A percentile compares a stretch with the other conserved stretches of the same genome.
phyloP scores from a whole-genome alignment of 2,329 filamentous ascomycete genomes.

The Huntiella omanensis region DNA sequence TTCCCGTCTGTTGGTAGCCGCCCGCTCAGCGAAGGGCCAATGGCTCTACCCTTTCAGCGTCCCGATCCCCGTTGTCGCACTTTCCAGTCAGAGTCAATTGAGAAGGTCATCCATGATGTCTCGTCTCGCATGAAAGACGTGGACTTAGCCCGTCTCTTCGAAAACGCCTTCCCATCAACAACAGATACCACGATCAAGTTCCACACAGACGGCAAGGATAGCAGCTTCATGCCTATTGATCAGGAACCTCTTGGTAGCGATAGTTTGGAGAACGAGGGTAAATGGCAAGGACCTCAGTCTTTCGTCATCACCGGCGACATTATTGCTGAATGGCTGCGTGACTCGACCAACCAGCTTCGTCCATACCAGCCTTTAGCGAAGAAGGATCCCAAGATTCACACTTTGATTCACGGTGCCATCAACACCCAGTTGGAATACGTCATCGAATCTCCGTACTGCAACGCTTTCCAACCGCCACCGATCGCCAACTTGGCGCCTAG shows the following conservation, averaged over 20 bases:
- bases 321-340: slow-evolving; percentile 78
- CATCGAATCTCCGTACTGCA: slow-evolving; percentile 89
- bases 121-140: slow-evolving; percentile 63
- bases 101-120: slow-evolving; percentile 70
- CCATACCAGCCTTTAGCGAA: slow-evolving; percentile 76
- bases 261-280: slow-evolving; percentile 30
- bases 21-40: slow-evolving; percentile 62
- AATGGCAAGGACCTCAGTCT: slow-evolving; percentile 71
- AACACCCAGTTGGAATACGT: slow-evolving; percentile 93
- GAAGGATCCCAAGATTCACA: slow-evolving; percentile 59
- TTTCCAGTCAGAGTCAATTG: slow-evolving; percentile 71
- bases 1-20: slow-evolving; percentile 27
- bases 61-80: slow-evolving; percentile 69
- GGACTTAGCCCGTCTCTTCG: slow-evolving; percentile 80
- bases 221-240: slow-evolving; percentile 19
- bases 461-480: slow-evolving; percentile 88
- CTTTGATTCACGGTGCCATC: slow-evolving; percentile 76
- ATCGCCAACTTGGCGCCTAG: slow-evolving; percentile 55
- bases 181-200: slow-evolving; percentile 80
- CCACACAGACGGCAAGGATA: slow-evolving; percentile 45
- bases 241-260: slow-evolving; percentile 15
- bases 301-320: slow-evolving; percentile 92
- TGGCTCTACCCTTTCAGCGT: slow-evolving; percentile 69
- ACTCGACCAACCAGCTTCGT: slow-evolving; percentile 81
- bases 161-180: slow-evolving; percentile 86